Evolutionary conservation across 2,329 filamentous ascomycete genomes (phyloP).

Genomic region (Aspergillus sp.): DNA sequence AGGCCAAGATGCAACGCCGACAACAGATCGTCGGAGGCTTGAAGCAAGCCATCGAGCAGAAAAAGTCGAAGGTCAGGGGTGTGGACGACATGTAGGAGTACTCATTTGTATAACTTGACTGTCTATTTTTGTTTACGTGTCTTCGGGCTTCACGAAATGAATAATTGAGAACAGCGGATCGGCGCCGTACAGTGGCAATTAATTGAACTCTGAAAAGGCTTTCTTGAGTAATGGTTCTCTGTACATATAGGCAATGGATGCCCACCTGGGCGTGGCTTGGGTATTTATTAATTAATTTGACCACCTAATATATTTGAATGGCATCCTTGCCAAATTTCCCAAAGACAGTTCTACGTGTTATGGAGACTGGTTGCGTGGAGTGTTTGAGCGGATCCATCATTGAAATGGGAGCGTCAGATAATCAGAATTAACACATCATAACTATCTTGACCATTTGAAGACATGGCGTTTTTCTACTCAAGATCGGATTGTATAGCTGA

Average conservation of each 20-base stretch:
- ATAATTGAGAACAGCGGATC: constrained; percentile 6
- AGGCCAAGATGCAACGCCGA: constrained; percentile 34
- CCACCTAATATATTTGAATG: not conserved
- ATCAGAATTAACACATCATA: no score
- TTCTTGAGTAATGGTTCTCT: not conserved
- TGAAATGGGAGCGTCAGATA: no score
- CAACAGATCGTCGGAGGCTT: constrained; percentile 34
- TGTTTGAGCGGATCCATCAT: no score
- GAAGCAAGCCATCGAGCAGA: constrained; percentile 34
- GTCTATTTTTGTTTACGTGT: constrained; percentile 2
- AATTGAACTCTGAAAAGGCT: not conserved
- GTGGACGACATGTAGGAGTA: constrained; percentile 29
- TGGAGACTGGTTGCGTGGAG: no score
- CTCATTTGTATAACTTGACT: constrained; percentile 4
- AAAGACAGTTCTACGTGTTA: no score
- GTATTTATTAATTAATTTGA: no score
- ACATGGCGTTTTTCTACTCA: no score
- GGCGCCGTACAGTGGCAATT: constrained; percentile 6
- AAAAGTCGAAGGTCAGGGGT: constrained; percentile 31
- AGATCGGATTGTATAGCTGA: not conserved
- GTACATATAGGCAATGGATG: not conserved
- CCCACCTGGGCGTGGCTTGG: no score
- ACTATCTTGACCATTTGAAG: no score
- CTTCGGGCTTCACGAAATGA: not conserved
- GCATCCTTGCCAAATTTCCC: not conserved